Conservation (phyloP, 2,329 filamentous ascomycete genomes). For the Fusarium tuaranense region DNA sequence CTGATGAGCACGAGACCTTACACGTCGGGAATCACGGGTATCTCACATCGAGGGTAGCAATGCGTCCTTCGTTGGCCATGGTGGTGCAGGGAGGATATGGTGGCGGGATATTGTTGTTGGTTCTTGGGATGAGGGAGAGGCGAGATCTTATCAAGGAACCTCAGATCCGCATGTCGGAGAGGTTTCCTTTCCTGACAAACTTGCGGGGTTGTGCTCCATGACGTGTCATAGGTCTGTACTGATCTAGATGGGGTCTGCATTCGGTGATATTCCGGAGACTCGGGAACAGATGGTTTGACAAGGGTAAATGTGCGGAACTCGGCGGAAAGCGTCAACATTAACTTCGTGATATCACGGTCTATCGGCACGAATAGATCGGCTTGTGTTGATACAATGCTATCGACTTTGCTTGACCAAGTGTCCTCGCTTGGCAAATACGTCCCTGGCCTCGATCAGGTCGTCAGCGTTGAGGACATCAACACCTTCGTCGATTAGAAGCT, state of each 20-base stretch:
- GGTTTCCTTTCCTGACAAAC: constrained; percentile 28
- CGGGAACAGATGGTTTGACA: constrained; percentile 28
- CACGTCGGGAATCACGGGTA: not conserved
- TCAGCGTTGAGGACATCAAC: constrained; percentile 73
- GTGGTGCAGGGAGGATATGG: constrained; percentile 7
- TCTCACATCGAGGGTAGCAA: constrained; percentile 54
- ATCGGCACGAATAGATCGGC: not conserved
- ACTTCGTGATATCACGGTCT: not conserved
- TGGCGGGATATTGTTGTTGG: constrained; percentile 3
- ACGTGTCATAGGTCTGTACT: constrained; percentile 33
- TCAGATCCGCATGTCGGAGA: constrained; percentile 28
- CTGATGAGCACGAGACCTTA: constrained; percentile 20
- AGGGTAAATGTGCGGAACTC: constrained; percentile 1
- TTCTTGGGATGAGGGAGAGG: constrained; percentile 10
- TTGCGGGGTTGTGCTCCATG: constrained; percentile 43
- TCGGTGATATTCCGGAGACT: constrained; percentile 47
- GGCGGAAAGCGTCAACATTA: constrained; percentile 7
- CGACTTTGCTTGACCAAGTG: constrained; percentile 1
- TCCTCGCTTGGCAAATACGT: constrained; percentile 19
- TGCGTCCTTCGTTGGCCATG: constrained; percentile 44
- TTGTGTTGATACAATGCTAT: not conserved
- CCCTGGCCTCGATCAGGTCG: constrained; percentile 59
- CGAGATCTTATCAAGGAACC: not conserved
- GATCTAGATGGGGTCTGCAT: constrained; percentile 19
- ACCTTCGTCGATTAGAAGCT: constrained; percentile 64